phyloP scores from a whole-genome alignment of 2,329 filamentous ascomycete species.

The Fusarium virguliforme region DNA sequence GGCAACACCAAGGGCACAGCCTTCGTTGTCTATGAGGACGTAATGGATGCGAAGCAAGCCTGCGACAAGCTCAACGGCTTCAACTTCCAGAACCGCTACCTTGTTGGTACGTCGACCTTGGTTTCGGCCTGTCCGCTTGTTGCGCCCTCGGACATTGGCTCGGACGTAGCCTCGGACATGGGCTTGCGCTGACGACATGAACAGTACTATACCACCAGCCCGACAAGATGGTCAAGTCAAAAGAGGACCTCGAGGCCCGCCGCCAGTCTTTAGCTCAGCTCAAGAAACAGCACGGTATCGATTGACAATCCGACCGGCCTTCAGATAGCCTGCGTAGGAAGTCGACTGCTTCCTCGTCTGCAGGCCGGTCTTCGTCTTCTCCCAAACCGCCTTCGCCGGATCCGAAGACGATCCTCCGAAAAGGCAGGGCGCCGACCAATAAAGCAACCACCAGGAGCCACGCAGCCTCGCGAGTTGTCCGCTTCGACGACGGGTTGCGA shows the following conservation, averaged over 20 bases:
- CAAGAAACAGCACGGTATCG: conserved; percentile 98
- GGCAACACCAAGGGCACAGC: conserved; percentile 98
- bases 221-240: conserved; percentile 82
- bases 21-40: conserved; percentile 99
- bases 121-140: neutral
- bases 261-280: conserved; percentile 98
- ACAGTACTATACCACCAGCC: conserved; percentile 76
- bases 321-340: conserved; percentile 66
- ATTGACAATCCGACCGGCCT: conserved; percentile 89
- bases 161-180: conserved; percentile 7
- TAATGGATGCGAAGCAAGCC: conserved; percentile 97
- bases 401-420: conserved; percentile 63
- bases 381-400: conserved; percentile 59
- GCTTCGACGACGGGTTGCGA: conserved; percentile 60
- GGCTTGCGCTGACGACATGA: conserved; percentile 32
- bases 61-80: conserved; percentile 99
- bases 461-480: conserved; percentile 59
- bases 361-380: conserved; percentile 74
- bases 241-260: conserved; percentile 93
- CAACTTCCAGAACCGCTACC: conserved; percentile 99
- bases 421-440: conserved; percentile 58
- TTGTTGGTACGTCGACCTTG: conserved; percentile 81
- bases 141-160: conserved; percentile 18
- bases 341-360: conserved; percentile 64
- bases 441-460: conserved; percentile 56